Evolutionary conservation across 176 grass and related monocot genomes (phyloP).

Genomic region (Aechmea fasciata): DNA sequence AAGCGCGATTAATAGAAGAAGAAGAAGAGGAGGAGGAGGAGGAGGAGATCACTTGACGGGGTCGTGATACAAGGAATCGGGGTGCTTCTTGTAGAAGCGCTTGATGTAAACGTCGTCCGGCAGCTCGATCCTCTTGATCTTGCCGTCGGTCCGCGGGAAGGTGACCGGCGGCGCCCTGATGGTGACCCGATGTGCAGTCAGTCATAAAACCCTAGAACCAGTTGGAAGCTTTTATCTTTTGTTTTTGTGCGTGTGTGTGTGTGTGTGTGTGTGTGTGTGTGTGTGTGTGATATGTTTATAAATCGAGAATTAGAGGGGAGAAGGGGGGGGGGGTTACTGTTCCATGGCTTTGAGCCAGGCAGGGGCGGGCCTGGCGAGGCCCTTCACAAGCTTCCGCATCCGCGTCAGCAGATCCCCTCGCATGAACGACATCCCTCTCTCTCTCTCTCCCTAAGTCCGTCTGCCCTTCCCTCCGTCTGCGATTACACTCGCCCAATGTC

Average conservation of each 20-base stretch:
- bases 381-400: not conserved
- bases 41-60: conserved; percentile 45
- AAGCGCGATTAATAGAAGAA: conserved; percentile 4
- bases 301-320: not conserved
- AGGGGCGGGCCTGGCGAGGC: conserved; percentile 25
- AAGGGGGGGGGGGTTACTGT: conserved; percentile 22
- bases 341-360: conserved; percentile 96
- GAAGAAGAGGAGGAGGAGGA: no score
- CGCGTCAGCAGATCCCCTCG: not conserved
- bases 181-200: not conserved
- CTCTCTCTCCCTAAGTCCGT: not conserved
- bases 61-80: conserved; percentile 68
- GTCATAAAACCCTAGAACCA: not conserved
- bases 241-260: not conserved
- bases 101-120: conserved; percentile 64
- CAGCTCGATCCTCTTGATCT: conserved; percentile 45
- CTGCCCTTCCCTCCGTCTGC: not conserved
- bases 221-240: conserved; percentile 1
- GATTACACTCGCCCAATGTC: no score
- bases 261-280: no score
- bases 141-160: conserved; percentile 55
- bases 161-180: conserved; percentile 52
- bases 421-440: not conserved
- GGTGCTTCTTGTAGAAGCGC: conserved; percentile 53
- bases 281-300: no score